These are phyloP conservation scores for Prorocentrum cordatum DNA, from an alignment of 169 alveolate genomes.

Conservation along the genomic window DNA sequence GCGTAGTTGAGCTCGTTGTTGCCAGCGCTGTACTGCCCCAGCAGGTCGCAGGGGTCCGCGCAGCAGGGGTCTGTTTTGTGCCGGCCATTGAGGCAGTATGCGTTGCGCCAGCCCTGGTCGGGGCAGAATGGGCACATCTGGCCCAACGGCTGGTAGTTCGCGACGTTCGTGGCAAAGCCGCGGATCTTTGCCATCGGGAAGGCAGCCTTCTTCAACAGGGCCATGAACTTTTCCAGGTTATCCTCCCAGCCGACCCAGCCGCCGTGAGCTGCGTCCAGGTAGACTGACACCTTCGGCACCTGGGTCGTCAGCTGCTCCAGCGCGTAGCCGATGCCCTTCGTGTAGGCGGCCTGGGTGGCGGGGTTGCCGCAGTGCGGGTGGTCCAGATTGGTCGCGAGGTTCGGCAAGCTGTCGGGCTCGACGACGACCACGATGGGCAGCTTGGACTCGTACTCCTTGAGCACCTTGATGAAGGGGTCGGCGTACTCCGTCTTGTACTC, in stretches of 20 bases:
- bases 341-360: slow-evolving; percentile 25
- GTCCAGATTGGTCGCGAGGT: slow-evolving; percentile 19
- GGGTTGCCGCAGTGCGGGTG: slow-evolving; percentile 21
- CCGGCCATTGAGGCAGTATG: slow-evolving; percentile 6
- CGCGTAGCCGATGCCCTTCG: slow-evolving; percentile 7
- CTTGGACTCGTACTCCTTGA: background rate
- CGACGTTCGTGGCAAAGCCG: slow-evolving; percentile 39
- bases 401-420: slow-evolving; percentile 37
- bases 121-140: background rate
- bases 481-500: slow-evolving; percentile 46
- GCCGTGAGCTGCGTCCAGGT: slow-evolving; percentile 44
- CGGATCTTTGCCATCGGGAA: slow-evolving; percentile 16
- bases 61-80: slow-evolving; percentile 16
- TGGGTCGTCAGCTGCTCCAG: background rate
- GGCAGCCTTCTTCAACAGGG: background rate
- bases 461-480: slow-evolving; percentile 6
- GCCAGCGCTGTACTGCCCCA: slow-evolving; percentile 16
- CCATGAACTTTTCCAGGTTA: slow-evolving; percentile 21
- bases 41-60: slow-evolving; percentile 7
- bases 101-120: background rate
- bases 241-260: slow-evolving; percentile 56
- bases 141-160: background rate
- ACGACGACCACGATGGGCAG: slow-evolving; percentile 25
- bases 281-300: slow-evolving; percentile 21
- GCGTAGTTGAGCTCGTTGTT: slow-evolving; percentile 38